Percentiles rank a stretch among this genome's conserved stretches.
phyloP scores from a whole-genome alignment of 768 basidiomycete species.

The Pleurotus ostreatus region DNA sequence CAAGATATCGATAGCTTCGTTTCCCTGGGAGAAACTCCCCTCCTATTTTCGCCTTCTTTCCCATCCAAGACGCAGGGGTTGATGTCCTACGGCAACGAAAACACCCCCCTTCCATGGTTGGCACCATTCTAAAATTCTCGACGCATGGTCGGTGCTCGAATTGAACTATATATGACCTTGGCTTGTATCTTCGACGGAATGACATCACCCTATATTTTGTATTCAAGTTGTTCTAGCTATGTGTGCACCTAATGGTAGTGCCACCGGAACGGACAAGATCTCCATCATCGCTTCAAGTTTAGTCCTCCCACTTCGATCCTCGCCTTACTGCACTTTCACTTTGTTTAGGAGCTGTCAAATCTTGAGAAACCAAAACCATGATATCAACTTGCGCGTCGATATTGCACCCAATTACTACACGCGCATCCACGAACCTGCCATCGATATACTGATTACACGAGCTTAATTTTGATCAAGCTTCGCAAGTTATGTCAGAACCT shows the following conservation, averaged over 20 bases:
- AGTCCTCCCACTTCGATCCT: not conserved
- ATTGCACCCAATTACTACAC: not conserved
- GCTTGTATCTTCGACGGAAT: not conserved
- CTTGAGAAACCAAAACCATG: not conserved
- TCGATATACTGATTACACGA: conserved; percentile 6
- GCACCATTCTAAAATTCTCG: not conserved
- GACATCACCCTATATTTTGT: not conserved
- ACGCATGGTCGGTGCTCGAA: not conserved
- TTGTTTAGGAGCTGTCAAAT: not conserved
- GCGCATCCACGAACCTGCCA: not conserved
- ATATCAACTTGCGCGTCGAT: not conserved
- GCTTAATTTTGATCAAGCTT: conserved; percentile 2
- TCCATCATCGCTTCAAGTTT: not conserved
- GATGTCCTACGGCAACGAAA: no score
- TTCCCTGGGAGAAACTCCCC: not conserved
- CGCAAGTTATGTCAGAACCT: not conserved
- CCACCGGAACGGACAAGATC: not conserved
- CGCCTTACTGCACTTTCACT: not conserved
- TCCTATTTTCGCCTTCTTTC: not conserved
- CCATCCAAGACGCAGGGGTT: not conserved
- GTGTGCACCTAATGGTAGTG: not conserved
- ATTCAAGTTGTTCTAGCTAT: not conserved
- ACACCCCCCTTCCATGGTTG: not conserved
- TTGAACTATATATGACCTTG: not conserved
- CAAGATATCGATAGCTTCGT: not conserved